These are phyloP conservation scores for Lichtheimia hyalospora DNA, from an alignment of 371 early-diverging fungal species.

Conservation along the genomic window DNA sequence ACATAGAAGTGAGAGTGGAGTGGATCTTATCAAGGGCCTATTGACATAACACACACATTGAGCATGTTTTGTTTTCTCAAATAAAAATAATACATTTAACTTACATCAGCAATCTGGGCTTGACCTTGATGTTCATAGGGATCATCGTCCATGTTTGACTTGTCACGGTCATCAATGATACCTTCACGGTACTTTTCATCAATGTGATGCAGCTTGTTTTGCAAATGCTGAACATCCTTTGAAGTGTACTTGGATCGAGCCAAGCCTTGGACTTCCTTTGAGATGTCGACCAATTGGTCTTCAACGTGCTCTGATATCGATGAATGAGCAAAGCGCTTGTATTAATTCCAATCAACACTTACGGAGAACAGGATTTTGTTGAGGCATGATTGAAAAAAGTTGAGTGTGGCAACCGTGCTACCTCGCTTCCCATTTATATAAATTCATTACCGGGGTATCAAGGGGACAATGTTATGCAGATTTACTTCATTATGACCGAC, in stretches of 20 bases:
- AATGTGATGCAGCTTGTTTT: slow-evolving; percentile 29
- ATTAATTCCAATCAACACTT: background rate
- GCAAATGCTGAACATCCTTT: slow-evolving; percentile 33
- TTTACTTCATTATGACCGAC: too few species aligned
- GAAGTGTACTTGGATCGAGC: slow-evolving; percentile 29
- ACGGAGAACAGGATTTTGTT: slow-evolving; percentile 3
- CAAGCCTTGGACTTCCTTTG: slow-evolving; percentile 33
- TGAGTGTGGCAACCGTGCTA: background rate
- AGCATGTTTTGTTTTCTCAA: too few species aligned
- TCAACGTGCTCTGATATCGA: slow-evolving; percentile 39
- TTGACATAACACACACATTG: too few species aligned
- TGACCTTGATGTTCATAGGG: slow-evolving; percentile 43
- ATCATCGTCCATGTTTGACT: slow-evolving; percentile 13
- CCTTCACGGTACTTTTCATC: slow-evolving; percentile 27
- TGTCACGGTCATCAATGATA: slow-evolving; percentile 17
- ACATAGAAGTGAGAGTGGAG: slow-evolving; percentile 27
- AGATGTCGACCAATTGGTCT: slow-evolving; percentile 39
- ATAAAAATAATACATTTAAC: too few species aligned
- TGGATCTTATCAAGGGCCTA: slow-evolving; percentile 33
- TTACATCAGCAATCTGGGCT: slow-evolving; percentile 37
- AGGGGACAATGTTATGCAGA: too few species aligned
- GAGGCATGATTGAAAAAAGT: slow-evolving; percentile 6
- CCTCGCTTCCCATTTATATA: too few species aligned
- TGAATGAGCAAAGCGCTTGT: too few species aligned
- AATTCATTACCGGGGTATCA: too few species aligned